phyloP scores from a whole-genome alignment of 306 rosid species.

The Medicago ruthenica region DNA sequence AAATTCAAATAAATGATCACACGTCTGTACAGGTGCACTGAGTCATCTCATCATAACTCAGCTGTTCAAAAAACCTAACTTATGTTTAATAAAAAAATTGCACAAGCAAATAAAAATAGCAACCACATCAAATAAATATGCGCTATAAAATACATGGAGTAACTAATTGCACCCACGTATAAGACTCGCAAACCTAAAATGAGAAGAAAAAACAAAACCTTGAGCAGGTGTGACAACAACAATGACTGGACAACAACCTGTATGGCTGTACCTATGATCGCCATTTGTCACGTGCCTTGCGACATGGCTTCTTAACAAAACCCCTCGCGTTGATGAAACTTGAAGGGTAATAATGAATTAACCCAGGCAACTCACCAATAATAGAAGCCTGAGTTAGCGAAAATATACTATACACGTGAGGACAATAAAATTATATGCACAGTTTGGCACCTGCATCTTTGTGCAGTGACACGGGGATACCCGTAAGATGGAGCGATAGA shows the following conservation, averaged over 20 bases:
- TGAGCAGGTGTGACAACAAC: conserved; percentile 51
- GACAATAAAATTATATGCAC: conserved; percentile 67
- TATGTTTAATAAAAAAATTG: conserved; percentile 37
- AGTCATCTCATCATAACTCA: conserved; percentile 50
- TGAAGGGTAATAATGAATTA: conserved; percentile 65
- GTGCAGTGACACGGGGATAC: conserved; percentile 46
- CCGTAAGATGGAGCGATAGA: conserved; percentile 42
- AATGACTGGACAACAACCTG: conserved; percentile 56
- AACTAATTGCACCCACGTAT: conserved; percentile 57
- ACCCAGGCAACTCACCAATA: conserved; percentile 75
- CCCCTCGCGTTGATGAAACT: conserved; percentile 76
- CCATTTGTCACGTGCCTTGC: conserved; percentile 63
- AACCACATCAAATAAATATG: conserved; percentile 52
- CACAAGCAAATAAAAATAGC: conserved; percentile 51
- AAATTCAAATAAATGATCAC: conserved; percentile 40
- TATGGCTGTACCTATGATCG: conserved; percentile 41
- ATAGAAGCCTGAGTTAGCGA: conserved; percentile 55
- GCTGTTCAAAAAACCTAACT: conserved; percentile 39
- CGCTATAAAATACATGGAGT: conserved; percentile 54
- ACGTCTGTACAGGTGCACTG: conserved; percentile 52
- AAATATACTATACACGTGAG: conserved; percentile 71
- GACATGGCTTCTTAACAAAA: conserved; percentile 66
- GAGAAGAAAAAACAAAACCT: conserved; percentile 39
- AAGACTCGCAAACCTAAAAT: conserved; percentile 51
- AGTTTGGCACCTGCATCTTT: conserved; percentile 60